Conservation (phyloP, 139 green algal species). For the Picocystis salinarum region DNA sequence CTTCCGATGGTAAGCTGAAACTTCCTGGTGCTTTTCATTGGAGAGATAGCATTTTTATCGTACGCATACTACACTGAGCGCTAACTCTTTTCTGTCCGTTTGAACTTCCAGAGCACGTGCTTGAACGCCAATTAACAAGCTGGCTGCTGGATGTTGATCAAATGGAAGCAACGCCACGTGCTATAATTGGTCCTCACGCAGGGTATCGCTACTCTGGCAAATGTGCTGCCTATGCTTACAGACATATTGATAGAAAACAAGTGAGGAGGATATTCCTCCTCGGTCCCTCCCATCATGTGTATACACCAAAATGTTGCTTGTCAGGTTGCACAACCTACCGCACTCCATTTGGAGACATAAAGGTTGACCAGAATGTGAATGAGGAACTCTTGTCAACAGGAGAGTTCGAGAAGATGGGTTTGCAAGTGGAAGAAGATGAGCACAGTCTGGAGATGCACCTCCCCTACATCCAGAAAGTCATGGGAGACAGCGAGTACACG, state of each 20-base stretch:
- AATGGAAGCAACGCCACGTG: not conserved
- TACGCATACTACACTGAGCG: not conserved
- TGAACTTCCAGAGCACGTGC: not conserved
- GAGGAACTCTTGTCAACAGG: conserved; percentile 42
- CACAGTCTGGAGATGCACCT: conserved; percentile 91
- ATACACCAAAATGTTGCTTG: conserved; percentile 50
- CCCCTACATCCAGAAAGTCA: conserved; percentile 50
- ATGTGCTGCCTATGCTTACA: conserved; percentile 63
- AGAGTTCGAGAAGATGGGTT: conserved; percentile 52
- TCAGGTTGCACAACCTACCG: conserved; percentile 33
- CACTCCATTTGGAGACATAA: conserved; percentile 62
- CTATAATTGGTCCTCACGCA: conserved; percentile 32
- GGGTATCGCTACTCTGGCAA: conserved; percentile 69
- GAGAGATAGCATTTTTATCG: not conserved
- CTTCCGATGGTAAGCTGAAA: not conserved
- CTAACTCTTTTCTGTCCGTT: not conserved
- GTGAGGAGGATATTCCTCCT: conserved; percentile 72
- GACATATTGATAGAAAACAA: conserved; percentile 39
- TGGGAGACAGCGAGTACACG: conserved; percentile 26
- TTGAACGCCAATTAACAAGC: not conserved
- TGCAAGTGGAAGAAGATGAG: conserved; percentile 72
- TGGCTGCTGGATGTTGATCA: not conserved
- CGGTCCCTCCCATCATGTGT: conserved; percentile 77
- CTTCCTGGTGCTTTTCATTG: not conserved
- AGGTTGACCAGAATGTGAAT: conserved; percentile 61